Base-by-base conservation (phyloP, 345 rosid genomes). In the Crucihimalaya himalaica region DNA sequence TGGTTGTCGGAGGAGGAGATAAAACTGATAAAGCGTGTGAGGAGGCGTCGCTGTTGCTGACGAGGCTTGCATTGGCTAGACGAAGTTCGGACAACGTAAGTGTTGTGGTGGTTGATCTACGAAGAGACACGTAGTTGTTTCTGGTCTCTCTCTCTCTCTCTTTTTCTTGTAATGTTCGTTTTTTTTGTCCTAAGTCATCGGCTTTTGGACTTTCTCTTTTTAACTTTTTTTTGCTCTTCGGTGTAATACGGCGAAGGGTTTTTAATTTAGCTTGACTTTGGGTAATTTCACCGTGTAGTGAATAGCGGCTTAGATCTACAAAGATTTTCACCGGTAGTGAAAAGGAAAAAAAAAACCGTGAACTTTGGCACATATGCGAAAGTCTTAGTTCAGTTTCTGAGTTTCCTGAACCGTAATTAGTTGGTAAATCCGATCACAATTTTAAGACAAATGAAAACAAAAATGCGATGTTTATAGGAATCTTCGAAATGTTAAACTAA, bases 91-190 rank as follows among this genome's bases (percentile, higher is more conserved):
- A 94, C 84, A 94, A 94, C 78, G 95, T 94, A 31, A 94, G 93
- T 72, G 96, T 94, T 0, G 88, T 94, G 32, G 97, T 91, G 82
- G 98, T 94, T 72, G 93, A 94, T 82, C 86, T 94, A 2, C 75
- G 84, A 73, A 75, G 57, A 56, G 78, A 76, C 86, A 82, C 84
- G 89, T 81, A 84, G 67, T 23, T 55, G 72, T 54, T 29, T 72
- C 45, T 62, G 27, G 29, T 71, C 20, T 61, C 11, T 70, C 54
- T 45, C 53, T 60, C 47, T 35, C n/a, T 58, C 37, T 34, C 11
- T 34, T 32, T 32, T 11, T 34, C 39, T 34, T 10, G 79, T 61
- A 42, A 11, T 63, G 66, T 55, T 47, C 47, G 43, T 14, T 54
- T 63, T 66, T 68, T 76, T 76, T 20, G 71, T 37, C 71, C 53